Percentiles rank a stretch among this genome's conserved stretches.
Conservation (phyloP, 345 rosid genomes). For the Populus alba region DNA sequence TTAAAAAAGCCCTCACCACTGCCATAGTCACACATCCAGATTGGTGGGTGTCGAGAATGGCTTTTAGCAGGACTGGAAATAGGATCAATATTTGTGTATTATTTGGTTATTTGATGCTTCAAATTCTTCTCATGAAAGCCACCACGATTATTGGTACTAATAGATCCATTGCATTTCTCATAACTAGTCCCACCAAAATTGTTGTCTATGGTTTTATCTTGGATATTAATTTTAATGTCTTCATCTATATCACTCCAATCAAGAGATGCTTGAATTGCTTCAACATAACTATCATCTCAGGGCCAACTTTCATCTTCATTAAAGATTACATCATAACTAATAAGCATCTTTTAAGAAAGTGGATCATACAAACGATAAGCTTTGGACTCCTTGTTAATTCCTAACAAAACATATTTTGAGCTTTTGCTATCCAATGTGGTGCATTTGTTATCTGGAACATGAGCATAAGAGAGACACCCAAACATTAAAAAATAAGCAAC, state of each 20-base stretch:
- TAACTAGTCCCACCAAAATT: background rate
- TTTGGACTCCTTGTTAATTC: background rate
- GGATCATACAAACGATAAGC: background rate
- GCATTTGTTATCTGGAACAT: background rate
- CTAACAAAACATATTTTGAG: background rate
- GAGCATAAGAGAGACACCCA: background rate
- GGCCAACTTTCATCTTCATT: background rate
- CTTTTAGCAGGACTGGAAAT: too few species aligned
- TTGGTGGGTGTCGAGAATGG: background rate
- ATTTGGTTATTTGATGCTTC: too few species aligned
- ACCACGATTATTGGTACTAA: too few species aligned
- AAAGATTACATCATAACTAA: background rate
- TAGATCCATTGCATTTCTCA: background rate
- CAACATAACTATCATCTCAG: background rate
- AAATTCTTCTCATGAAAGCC: too few species aligned
- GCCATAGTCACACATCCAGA: background rate
- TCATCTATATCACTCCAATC: background rate
- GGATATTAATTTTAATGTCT: too few species aligned
- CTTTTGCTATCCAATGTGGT: background rate
- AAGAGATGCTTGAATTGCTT: background rate
- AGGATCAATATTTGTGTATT: too few species aligned
- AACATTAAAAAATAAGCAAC: background rate
- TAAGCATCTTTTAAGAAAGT: background rate
- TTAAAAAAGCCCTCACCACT: background rate
- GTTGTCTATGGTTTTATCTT: too few species aligned